A percentile compares a stretch with the other conserved stretches of the same genome.
Evolutionary conservation across 2,329 filamentous ascomycete species (phyloP).

Genomic region (Diaporthe longicolla): DNA sequence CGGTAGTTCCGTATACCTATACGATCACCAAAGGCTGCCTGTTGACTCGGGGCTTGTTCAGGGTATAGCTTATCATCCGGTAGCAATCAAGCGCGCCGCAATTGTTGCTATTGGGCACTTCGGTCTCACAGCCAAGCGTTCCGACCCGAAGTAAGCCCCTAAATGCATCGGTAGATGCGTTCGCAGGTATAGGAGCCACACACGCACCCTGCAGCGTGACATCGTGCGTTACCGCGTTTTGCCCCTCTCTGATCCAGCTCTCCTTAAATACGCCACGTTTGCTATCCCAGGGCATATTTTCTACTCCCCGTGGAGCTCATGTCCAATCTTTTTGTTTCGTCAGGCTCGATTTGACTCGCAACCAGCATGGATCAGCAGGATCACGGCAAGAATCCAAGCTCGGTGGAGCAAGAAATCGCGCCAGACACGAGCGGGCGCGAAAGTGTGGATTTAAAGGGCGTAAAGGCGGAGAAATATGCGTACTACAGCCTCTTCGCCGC

Average conservation of each 20-base stretch:
- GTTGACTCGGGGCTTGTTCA: background rate
- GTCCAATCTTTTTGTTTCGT: background rate
- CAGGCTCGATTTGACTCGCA: background rate
- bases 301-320: no score
- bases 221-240: background rate
- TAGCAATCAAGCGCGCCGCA: background rate
- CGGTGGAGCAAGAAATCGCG: background rate
- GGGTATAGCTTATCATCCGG: conserved; percentile 1
- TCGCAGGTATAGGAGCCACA: background rate
- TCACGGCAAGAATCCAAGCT: background rate
- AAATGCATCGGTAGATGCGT: background rate
- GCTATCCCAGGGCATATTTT: fast-evolving
- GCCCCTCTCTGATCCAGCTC: background rate
- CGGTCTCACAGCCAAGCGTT: background rate
- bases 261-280: no score
- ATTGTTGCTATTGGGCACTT: background rate
- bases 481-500: conserved; percentile 22
- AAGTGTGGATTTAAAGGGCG: background rate
- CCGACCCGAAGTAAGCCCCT: background rate
- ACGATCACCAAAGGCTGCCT: background rate
- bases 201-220: conserved; percentile 5
- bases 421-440: background rate
- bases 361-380: background rate
- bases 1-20: no score
- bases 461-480: conserved; percentile 12